Conservation (phyloP, 208 protist genomes). For the Acanthamoeba castellanii region DNA sequence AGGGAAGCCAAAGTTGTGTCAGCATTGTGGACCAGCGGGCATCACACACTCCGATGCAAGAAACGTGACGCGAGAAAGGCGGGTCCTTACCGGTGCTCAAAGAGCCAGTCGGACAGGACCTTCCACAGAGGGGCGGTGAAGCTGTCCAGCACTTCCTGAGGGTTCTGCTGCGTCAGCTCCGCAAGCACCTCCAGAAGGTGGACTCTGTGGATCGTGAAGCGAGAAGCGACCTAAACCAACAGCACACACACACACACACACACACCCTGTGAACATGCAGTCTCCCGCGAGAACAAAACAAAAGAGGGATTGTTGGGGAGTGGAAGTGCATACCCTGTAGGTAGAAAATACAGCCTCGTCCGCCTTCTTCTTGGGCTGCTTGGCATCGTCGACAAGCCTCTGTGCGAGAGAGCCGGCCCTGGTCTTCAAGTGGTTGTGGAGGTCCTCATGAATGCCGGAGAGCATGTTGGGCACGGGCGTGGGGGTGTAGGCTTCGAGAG, state of each 20-base stretch:
- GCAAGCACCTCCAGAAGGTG: constrained; percentile 32
- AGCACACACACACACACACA: neutral
- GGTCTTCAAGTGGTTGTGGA: constrained; percentile 51
- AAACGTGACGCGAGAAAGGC: neutral
- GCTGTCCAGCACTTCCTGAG: constrained; percentile 42
- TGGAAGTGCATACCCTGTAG: neutral
- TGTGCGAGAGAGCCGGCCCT: constrained; percentile 5
- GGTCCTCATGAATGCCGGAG: constrained; percentile 20
- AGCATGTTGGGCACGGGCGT: constrained; percentile 66
- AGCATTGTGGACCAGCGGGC: neutral
- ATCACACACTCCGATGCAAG: neutral
- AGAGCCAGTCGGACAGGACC: constrained; percentile 50
- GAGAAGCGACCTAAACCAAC: neutral
- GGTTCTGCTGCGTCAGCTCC: constrained; percentile 43
- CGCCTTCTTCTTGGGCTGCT: constrained; percentile 23
- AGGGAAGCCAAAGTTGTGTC: too few species aligned
- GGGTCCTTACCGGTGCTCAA: constrained; percentile 47
- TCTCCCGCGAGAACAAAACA: neutral
- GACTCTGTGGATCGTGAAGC: constrained; percentile 7
- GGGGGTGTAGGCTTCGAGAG: constrained; percentile 58
- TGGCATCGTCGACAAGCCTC: constrained; percentile 46
- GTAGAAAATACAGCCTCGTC: constrained; percentile 22
- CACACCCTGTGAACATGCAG: neutral
- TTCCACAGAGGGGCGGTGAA: constrained; percentile 27
- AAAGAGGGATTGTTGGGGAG: neutral